Base-by-base conservation (phyloP, 192 early-diverging fungal genomes). In the Endogone sp. region DNA sequence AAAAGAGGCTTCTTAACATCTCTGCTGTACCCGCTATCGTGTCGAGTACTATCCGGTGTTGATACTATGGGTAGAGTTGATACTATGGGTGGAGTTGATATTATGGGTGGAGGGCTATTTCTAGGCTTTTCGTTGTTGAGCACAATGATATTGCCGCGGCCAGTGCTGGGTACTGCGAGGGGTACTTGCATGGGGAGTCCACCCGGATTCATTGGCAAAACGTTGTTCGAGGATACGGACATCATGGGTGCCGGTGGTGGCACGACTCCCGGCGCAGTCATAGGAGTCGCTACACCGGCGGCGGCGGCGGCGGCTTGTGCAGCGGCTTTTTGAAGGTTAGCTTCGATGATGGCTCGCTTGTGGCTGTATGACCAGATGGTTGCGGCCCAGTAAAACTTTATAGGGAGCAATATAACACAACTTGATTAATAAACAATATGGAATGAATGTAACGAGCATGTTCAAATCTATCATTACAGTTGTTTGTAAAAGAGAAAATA, bases 351-450 rank as follows among this genome's bases (percentile, higher is more conserved):
- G 37, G 37, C 0, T 6, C 37, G 37, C 58, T 71, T 71, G 25
- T 71, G 70, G 24, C 63, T 71, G 31, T 60, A 71, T 21, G 70
- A 71, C 70, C 70, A 71, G n/a, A 71, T 60, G 55, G 63, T 65
- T 3, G 63, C 63, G n/a, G 70, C 70, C 70, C 70, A 71, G 64
- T 71, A 71, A 6, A 66, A 31, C 70, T 71, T 60, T 49, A 11
- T 6, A 16, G 1, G 16, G 37, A n/a, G n/a, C n/a, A n/a, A n/a
- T n/a, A n/a, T n/a, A n/a, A n/a, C n/a, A n/a, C n/a, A n/a, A n/a
- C n/a, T n/a, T n/a, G n/a, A n/a, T n/a, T n/a, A n/a, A n/a, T n/a
- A n/a, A n/a, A n/a, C n/a, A n/a, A n/a, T n/a, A n/a, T n/a, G n/a
- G n/a, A n/a, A n/a, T n/a, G n/a, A n/a, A n/a, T n/a, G n/a, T n/a